Base-by-base conservation (phyloP, 2,329 filamentous ascomycete species). In the Helotiales sp. region DNA sequence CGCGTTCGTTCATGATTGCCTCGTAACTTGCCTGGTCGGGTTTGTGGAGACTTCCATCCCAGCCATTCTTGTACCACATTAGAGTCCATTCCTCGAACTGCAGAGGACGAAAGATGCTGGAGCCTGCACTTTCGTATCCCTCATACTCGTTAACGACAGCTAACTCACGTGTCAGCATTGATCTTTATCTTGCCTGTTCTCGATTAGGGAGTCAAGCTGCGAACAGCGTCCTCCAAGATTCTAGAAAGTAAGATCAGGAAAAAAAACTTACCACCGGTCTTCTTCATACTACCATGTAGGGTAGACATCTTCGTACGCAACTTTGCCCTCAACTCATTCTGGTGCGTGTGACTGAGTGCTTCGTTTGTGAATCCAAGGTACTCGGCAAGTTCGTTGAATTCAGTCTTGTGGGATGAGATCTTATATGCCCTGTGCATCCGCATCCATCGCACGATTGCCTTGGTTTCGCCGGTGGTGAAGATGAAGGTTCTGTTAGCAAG, bases 81-180 rank as follows among this genome's bases (percentile, higher is more conserved):
- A 64, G 37, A 11, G 66, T 69, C 63, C 66, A 70, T 6, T 60
- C 58, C 7, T 61, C 66, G 30, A 66, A 70, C 8, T 30, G 8
- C n/a, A 61, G 20, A 34, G 49, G 49, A 17, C 13, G 30, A 20
- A 57, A 37, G 20, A 37, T 32, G 30, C n/a, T 63, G 7, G 34
- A 63, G 47, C 20, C 50, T 15, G 20, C n/a, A 26, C 24, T 54
- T 22, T 55, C 34, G 40, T 55, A 63, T 10, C 47, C 32, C n/a
- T 55, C 47, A 26, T 24, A 8, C 6, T 52, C 30, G 6, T 37
- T 30, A 2, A 26, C 22, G 8, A 37, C n/a, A 47, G 30, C 61
- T 40, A 20, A 30, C 40, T 22, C 15, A 1, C 10, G 6, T 8
- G 40, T 43, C 11, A 43, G 54, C 52, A 37, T 15, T 4, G 13